These are phyloP conservation scores for Mycena venus DNA, from an alignment of 768 basidiomycete genomes.

Conservation along the genomic window DNA sequence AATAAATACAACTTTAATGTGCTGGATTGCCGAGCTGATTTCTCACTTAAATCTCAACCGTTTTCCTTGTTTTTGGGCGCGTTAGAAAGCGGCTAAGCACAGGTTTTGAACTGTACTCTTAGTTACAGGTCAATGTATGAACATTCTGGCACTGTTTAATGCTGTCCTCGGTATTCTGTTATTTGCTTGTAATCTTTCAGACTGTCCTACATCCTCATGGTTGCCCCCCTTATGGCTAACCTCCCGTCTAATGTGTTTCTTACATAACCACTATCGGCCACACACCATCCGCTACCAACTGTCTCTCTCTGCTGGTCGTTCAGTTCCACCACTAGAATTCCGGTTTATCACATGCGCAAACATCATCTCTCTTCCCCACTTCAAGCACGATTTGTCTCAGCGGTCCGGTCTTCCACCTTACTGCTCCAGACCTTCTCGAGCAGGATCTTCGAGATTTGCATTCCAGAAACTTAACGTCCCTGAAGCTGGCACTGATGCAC, in stretches of 20 bases:
- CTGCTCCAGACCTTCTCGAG: not conserved
- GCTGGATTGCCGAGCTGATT: no score
- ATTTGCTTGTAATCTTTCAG: not conserved
- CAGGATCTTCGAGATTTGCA: not conserved
- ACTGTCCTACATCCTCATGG: no score
- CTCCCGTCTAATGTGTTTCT: not conserved
- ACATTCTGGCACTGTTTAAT: not conserved
- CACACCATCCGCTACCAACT: not conserved
- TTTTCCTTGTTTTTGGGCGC: no score
- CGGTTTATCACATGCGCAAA: not conserved
- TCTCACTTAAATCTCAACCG: no score
- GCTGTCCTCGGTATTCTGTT: not conserved
- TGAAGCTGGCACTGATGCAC: no score
- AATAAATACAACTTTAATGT: no score
- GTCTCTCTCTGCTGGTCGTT: not conserved
- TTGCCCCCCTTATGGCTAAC: not conserved
- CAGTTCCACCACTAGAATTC: not conserved
- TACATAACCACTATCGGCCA: not conserved
- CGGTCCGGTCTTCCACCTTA: not conserved
- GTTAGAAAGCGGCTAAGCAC: no score
- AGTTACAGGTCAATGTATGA: no score
- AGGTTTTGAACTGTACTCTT: no score
- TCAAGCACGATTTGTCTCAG: not conserved
- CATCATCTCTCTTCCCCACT: not conserved
- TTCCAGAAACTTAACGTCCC: not conserved